Evolutionary conservation across 2,329 filamentous ascomycete genomes (phyloP), one percentile per base, ranked within the genome.

Genomic region (Penicillium sp.): DNA sequence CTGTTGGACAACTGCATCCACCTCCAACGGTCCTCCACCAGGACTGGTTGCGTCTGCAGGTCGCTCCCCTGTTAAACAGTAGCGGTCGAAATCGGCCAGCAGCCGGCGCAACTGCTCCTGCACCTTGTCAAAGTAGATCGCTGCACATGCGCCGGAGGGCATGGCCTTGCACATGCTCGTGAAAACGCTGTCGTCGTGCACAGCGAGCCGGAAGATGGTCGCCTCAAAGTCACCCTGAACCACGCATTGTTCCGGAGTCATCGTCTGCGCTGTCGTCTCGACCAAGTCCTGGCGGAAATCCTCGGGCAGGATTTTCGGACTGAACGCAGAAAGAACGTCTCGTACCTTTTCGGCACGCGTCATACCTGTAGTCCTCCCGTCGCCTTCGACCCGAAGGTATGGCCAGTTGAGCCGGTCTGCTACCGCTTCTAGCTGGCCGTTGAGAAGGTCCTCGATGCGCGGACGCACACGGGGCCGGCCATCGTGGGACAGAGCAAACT

Each of bases 311-410:
- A 68, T 70, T 12, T 67, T 66, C 17, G 71, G 61, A 51, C 71
- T 75, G 63, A 82, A 82, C 4, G 78, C 78, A 35, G 79, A 80
- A 43, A 82, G 67, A 34, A 82, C 78, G 55, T 82, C 80, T 55
- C 75, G 71, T 1, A 76, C 73, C 55, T 75, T 76, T 35, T 79
- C 70, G 28, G 71, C 67, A 25, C 77, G 74, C 28, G 67, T 75
- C 71, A 78, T 75, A 2, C 71, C 67, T 4, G 52, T 54, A 1
- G 53, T 54, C 42, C 58, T 59, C 5, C 67, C 67, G 25, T 68
- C 66, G 5, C 61, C 63, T 39, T 70, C 67, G 1, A 64, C 69
- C 11, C 67, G 69, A 7, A 73, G 45, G 62, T 71, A 78, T 51
- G 69, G 71, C 75, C 77, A 78, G 37, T 73, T 64, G 35, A 73